Evolutionary conservation across 2,329 filamentous ascomycete species (phyloP), one percentile per base, ranked within the genome.

Genomic region (Fusarium sp.): DNA sequence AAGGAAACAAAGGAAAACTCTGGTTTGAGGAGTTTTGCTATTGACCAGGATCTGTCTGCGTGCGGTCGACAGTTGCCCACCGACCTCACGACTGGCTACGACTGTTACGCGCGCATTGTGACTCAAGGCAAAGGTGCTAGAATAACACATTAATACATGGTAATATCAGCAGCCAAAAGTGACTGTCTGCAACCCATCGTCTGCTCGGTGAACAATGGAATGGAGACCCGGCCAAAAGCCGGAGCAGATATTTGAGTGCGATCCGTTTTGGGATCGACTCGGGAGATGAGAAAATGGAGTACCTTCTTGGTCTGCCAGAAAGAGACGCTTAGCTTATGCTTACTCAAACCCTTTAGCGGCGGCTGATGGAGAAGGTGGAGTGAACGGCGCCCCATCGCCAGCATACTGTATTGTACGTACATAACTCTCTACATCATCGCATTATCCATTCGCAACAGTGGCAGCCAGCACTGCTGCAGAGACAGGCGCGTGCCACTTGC

Each of bases 281-380:
- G 62, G 59, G 70, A 72, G 68, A 73, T 71, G 70, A 72, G 50
- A 55, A 59, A 50, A 56, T 62, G 52, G 67, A 64, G 62, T 60
- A 56, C 60, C 61, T 62, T 62, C 60, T 70, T 62, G 49, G 56
- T 56, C 58, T 72, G 61, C 66, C 53, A 64, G 40, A 72, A 62
- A 51, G 66, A 59, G 56, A 46, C 30, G 56, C 63, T 73, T 71
- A 71, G 71, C 70, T 74, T 70, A 73, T 73, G 71, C 68, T 73
- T 73, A 73, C 71, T 70, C 64, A 62, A 68, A 67, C 63, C 56
- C 63, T 65, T 70, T 67, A 68, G 65, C 48, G 57, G 69, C 68
- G 67, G 64, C 61, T 67, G 65, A 67, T 57, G 69, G 70, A 64
- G 55, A 56, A 64, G 62, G 72, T 74, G 70, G 72, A 64, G 72